These are phyloP conservation scores for Leccinum pellstonianum DNA, from an alignment of 768 basidiomycete genomes.

Conservation along the genomic window DNA sequence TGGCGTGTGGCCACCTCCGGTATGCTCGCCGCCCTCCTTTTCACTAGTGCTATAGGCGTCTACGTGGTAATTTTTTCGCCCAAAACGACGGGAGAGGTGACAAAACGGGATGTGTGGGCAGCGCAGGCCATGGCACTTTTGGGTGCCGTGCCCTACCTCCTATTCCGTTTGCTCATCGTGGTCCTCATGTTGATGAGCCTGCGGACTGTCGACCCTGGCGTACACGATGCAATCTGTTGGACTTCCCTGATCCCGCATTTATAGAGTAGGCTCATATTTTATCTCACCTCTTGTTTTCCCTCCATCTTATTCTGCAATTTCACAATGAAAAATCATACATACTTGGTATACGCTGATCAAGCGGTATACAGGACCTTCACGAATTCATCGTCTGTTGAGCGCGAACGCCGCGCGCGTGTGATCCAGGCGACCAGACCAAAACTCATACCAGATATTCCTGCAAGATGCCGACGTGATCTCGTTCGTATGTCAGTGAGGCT, in stretches of 20 bases:
- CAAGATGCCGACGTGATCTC: too few species aligned
- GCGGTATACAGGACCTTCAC: too few species aligned
- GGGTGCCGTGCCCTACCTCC: background rate
- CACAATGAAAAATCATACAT: too few species aligned
- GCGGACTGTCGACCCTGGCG: background rate
- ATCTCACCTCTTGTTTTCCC: too few species aligned
- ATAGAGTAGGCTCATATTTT: background rate
- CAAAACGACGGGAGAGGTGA: background rate
- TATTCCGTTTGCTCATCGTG: background rate
- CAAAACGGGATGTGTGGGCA: background rate
- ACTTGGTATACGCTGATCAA: too few species aligned
- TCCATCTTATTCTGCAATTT: too few species aligned
- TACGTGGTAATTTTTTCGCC: background rate
- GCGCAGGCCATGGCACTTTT: background rate
- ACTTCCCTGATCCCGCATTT: background rate
- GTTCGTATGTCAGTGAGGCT: too few species aligned
- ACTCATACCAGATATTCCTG: too few species aligned
- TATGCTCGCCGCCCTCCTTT: background rate
- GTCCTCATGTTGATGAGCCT: background rate
- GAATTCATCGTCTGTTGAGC: too few species aligned
- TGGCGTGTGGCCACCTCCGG: background rate
- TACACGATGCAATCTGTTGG: background rate
- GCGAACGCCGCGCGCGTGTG: too few species aligned
- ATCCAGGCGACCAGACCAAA: too few species aligned
- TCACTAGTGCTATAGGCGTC: background rate